Base-by-base conservation (phyloP, 352 stramenopile species). In the Blastocystis sp. region DNA sequence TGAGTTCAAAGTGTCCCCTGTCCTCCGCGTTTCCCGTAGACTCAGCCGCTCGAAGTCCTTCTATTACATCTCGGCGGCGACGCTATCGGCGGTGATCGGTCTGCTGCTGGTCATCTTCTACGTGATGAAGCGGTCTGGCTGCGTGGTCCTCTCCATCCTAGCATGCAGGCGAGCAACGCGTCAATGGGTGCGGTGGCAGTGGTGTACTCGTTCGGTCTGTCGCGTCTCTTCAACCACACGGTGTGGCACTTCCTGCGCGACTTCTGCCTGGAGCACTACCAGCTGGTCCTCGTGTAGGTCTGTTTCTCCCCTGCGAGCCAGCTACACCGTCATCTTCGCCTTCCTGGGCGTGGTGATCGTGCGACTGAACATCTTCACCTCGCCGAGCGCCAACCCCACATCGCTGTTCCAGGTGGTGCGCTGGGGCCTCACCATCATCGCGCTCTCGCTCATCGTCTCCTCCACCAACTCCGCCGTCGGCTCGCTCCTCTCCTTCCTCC, bases 281-380 rank as follows among this genome's bases (percentile, higher is more conserved):
- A 29, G 29, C 14, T 81, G 1, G 69, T 81, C 2, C 36, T 81
- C 18, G 14, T 64, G 61, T 72, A 51, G 1, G 27, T 9, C 3
- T 48, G 16, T 24, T 29, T 27, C 3, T 4, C 27, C 27, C 16
- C 27, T 46, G 18, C 16, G 16, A 11, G n/a, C 9, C 14, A 72
- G 61, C 36, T 81, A 81, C 53, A 65, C 38, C 16, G 18, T 44
- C 49, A 51, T 81, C 18, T 81, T 81, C 53, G 69, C 44, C 3
- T 81, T 81, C 27, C 61, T 81, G n/a, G 69, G 69, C 18, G 38
- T 81, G 16, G 34, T 46, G 18, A 16, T 81, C n/a, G 69, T 81
- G 27, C 69, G 69, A 44, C 32, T 81, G 48, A 63, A 64, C 1
- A 64, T 81, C 46, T 81, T 81, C 48, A 49, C 46, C 29, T 36